A percentile compares a stretch with the other conserved stretches of the same genome.
Evolutionary conservation across 1,139 yeast genomes (phyloP).

Genomic region (Arxiozyma telluris): DNA sequence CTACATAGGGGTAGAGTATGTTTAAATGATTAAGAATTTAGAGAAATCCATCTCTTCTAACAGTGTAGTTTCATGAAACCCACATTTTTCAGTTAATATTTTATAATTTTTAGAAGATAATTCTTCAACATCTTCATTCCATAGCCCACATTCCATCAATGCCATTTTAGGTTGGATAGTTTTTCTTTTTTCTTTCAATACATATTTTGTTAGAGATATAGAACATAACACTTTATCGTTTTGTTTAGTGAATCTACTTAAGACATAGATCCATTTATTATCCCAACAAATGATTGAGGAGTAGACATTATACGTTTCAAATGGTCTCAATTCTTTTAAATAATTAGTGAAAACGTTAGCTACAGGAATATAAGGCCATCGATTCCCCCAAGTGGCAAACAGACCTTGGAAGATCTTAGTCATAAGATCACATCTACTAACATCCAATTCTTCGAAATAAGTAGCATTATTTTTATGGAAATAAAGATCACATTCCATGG

Average conservation of each 20-base stretch:
- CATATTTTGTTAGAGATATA: constrained; percentile 66
- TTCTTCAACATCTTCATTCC: constrained; percentile 42
- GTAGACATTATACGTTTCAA: constrained; percentile 46
- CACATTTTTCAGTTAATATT: constrained; percentile 19
- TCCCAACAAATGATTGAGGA: constrained; percentile 77
- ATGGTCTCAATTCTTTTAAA: constrained; percentile 63
- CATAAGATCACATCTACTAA: constrained; percentile 62
- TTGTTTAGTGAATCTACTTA: constrained; percentile 41
- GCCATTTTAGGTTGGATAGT: constrained; percentile 62
- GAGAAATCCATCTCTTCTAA: constrained; percentile 14
- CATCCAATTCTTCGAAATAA: constrained; percentile 75
- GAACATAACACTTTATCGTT: constrained; percentile 43
- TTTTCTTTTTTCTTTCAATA: constrained; percentile 61
- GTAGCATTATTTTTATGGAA: constrained; percentile 83
- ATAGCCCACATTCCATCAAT: constrained; percentile 48
- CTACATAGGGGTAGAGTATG: constrained; percentile 6
- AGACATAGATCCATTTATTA: constrained; percentile 70
- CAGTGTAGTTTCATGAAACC: constrained; percentile 25
- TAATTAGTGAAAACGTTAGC: constrained; percentile 65
- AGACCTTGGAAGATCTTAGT: constrained; percentile 45
- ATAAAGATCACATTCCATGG: constrained; percentile 77
- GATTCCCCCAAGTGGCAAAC: constrained; percentile 32
- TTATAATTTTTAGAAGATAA: constrained; percentile 35
- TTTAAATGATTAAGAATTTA: constrained; percentile 3
- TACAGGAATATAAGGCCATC: constrained; percentile 65